Percentiles rank a stretch among this genome's conserved stretches.
These are phyloP conservation scores for Spirogloea muscicola DNA, from an alignment of 139 green algal genomes.

Conservation along the genomic window DNA sequence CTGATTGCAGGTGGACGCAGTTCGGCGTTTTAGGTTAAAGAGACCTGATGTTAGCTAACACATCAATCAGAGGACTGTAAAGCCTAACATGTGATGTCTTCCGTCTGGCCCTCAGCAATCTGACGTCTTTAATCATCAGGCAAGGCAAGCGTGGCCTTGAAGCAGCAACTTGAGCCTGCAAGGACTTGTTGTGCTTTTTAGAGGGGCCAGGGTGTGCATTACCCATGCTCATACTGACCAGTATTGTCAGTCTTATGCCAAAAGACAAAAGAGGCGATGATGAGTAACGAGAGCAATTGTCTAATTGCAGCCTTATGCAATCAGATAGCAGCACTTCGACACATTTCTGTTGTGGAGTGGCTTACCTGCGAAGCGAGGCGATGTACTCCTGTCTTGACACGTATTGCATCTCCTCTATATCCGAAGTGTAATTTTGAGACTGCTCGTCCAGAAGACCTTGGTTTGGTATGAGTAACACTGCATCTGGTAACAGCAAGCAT, in stretches of 20 bases:
- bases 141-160: too few relatives aligned
- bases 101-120: too few relatives aligned
- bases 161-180: too few relatives aligned
- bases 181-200: not conserved
- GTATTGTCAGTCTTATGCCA: too few relatives aligned
- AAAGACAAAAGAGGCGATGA: not conserved
- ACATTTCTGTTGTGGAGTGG: not conserved
- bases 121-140: too few relatives aligned
- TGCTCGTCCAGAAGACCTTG: not conserved
- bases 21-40: too few relatives aligned
- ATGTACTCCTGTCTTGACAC: slow-evolving; percentile 23
- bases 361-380: slow-evolving; percentile 22
- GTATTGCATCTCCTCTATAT: slow-evolving; percentile 22
- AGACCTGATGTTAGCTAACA: too few relatives aligned
- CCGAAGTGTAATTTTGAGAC: slow-evolving; percentile 10
- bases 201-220: not conserved
- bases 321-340: not conserved
- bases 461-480: not conserved
- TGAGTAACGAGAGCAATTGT: not conserved
- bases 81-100: too few relatives aligned
- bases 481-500: not conserved
- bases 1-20: too few relatives aligned
- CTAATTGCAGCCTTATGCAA: not conserved
- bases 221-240: not conserved
- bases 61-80: too few relatives aligned